Evolutionary conservation across 345 rosid genomes (phyloP), one percentile per base, ranked within the genome.

Genomic region (Clarkia xantiana): DNA sequence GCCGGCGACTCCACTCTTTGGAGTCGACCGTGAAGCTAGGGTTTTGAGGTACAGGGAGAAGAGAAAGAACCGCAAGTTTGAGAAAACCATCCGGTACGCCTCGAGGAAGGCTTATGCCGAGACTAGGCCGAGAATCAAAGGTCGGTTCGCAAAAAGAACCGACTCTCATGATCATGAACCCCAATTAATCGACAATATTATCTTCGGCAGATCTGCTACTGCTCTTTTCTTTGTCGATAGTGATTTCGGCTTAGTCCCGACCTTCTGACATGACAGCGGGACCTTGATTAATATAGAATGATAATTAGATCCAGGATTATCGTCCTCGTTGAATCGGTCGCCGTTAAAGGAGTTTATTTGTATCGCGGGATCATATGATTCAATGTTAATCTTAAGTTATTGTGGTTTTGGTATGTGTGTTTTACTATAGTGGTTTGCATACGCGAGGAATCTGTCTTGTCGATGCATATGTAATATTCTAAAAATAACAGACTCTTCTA

Each of bases 51-150:
- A 73, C 44, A 60, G 66, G 25, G 71, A 65, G 69, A 73, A 63
- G 56, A 66, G 78, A 13, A 68, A 69, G 62, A 73, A 60, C 45
- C 58, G 78, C 49, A 66, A 63, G 44, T 69, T 73, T 43, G 74
- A 66, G 46, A 73, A 73, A 44, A 73, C 74, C 18, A 65, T 72
- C 19, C 68, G 74, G 13, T 72, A 72, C 53, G 77, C 77, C 19
- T 72, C 77, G n/a, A 59, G 77, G 10, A 72, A 72, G 51, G 74
- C 77, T 3, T 72, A 72, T 12, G 77, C 77, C 0, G 77, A 72
- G 52, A 59, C 69, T 39, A 47, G 78, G 58, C 74, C 74, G 10
- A 62, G 78, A 47, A 66, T 73, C 64, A 73, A 66, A 45, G 78
- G 78, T 42, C 59, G 74, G 22, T 73, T 73, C 46, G 71, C 71